Evolutionary conservation across 176 grass and related monocot species (phyloP).

Genomic region (Oryza brachyantha): DNA sequence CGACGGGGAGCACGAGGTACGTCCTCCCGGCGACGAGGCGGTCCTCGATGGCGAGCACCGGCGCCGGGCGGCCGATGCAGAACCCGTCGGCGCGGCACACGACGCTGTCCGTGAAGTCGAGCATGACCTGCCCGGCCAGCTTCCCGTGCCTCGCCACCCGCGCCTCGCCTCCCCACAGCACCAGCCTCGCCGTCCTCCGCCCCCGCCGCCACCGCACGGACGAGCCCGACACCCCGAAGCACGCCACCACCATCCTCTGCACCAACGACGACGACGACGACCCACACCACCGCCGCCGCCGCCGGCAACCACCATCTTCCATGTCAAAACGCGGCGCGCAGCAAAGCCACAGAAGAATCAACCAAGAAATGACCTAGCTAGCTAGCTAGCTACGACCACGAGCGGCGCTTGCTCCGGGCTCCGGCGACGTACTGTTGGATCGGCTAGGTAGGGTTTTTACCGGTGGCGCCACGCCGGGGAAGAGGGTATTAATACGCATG

Average conservation of each 20-base stretch:
- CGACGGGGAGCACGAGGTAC: slow-evolving; percentile 81
- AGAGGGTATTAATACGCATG: slow-evolving; percentile 8
- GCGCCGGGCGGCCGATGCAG: slow-evolving; percentile 58
- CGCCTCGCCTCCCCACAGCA: slow-evolving; percentile 66
- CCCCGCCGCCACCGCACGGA: not conserved
- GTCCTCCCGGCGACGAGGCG: slow-evolving; percentile 43
- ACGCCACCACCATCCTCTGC: not conserved
- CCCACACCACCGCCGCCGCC: not conserved
- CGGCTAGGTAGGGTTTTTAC: slow-evolving; percentile 26
- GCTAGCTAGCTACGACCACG: too few relatives aligned
- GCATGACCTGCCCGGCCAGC: slow-evolving; percentile 65
- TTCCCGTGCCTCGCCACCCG: slow-evolving; percentile 14
- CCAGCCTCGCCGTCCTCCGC: slow-evolving; percentile 35
- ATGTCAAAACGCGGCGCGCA: not conserved
- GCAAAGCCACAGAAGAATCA: not conserved
- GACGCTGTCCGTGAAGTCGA: slow-evolving; percentile 47
- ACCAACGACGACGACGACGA: too few relatives aligned
- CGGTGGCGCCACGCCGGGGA: too few relatives aligned
- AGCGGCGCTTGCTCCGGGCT: too few relatives aligned
- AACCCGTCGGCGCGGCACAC: slow-evolving; percentile 73
- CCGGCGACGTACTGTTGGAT: not conserved
- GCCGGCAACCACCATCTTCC: not conserved
- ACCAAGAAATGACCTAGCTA: not conserved
- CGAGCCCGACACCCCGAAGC: not conserved
- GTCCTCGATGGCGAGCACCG: slow-evolving; percentile 67